Evolutionary conservation across 2,329 filamentous ascomycete genomes (phyloP), one percentile per base, ranked within the genome.

Genomic region (Hypoxylon sp.): DNA sequence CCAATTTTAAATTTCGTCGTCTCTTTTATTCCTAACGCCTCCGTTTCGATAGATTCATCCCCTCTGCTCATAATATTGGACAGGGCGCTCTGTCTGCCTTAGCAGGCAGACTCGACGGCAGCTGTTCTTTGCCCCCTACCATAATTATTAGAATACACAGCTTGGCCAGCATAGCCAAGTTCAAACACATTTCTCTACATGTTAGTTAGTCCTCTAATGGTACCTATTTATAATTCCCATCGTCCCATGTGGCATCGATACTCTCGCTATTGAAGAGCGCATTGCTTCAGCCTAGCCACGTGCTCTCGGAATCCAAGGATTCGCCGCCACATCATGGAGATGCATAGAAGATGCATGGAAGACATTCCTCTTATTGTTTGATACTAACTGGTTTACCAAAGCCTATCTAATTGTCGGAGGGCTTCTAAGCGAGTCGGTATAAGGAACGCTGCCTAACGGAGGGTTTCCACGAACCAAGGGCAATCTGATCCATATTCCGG

Each of bases 171-270:
- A 34, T 43, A 37, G 22, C 41, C 46, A 30, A 52, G 47, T 51
- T 8, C 13, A 30, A 47, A 47, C 30, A 37, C 11, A 26, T 49
- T 57, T 20, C 37, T 53, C 44, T 32, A 17, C 52, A 32, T 48
- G 48, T 55, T 65, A 59, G 48, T 59, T 51, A 43, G 56, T 57
- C 55, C 30, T 51, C 62, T 56, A 30, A 57, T 59, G 54, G 39
- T 59, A 49, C 22, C 59, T 37, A 49, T 28, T 62, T 37, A 49
- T 52, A 52, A 43, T 34, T 57, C 53, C 34, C 19, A 22, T 43
- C 24, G 43, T 51, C 50, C 28, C 48, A 39, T 32, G 8, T 47
- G 52, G 26, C 43, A 62, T 55, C 19, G 17, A 34, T 28, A 24
- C 24, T 32, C 44, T 39, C 39, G 24, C 32, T 37, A 34, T 46